These are phyloP conservation scores for Syzygium oleosum DNA, from an alignment of 345 rosid genomes.

Conservation along the genomic window DNA sequence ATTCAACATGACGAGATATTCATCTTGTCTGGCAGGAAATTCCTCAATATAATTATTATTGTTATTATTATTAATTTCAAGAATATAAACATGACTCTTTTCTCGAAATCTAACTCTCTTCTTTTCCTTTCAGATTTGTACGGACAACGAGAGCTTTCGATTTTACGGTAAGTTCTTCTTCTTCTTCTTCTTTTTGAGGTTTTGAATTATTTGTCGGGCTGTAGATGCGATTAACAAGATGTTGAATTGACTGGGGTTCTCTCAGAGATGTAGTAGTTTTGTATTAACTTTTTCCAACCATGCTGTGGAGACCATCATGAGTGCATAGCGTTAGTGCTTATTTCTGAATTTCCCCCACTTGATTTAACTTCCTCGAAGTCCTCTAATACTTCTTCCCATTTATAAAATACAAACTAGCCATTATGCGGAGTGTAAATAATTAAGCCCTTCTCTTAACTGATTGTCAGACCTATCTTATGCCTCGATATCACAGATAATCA, in stretches of 20 bases:
- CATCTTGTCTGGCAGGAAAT: neutral
- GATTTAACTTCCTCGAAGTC: neutral
- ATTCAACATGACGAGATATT: neutral
- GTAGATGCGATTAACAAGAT: neutral
- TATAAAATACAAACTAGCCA: neutral
- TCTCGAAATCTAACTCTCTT: neutral
- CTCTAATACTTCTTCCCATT: neutral
- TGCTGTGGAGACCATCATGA: neutral
- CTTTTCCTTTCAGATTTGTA: neutral
- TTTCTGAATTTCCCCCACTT: neutral
- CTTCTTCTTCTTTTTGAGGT: neutral
- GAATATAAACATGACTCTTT: neutral
- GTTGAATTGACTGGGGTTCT: neutral
- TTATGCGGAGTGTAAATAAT: neutral
- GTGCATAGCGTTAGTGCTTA: neutral
- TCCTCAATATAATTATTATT: neutral
- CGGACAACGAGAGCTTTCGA: neutral
- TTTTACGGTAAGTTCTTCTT: neutral
- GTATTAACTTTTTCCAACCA: neutral
- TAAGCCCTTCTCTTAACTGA: neutral
- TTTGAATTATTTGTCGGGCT: neutral
- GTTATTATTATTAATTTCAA: neutral
- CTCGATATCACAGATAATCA: rapidly evolving
- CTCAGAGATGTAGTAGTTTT: neutral
- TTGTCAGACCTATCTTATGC: neutral